Evolutionary conservation across 2,329 filamentous ascomycete species (phyloP).

Genomic region (Paracorniculantispora psalliotae): DNA sequence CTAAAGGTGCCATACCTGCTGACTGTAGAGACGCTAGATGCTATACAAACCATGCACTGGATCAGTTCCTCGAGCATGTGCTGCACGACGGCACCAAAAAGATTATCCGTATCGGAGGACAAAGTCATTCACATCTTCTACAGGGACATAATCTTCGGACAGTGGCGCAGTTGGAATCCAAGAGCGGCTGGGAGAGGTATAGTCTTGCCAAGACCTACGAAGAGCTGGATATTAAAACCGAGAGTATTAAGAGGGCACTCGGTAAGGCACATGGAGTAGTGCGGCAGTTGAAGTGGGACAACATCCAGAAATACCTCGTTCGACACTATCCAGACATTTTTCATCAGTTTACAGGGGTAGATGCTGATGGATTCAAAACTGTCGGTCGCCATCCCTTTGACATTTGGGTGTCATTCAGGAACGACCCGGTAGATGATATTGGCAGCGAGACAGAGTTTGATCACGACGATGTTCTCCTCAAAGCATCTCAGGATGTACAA

Average conservation of each 20-base stretch:
- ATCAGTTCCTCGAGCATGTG: conserved; percentile 54
- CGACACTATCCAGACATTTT: not conserved
- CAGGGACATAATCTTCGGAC: conserved; percentile 2
- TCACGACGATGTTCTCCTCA: not conserved
- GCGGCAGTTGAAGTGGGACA: not conserved
- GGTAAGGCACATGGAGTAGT: not conserved
- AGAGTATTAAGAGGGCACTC: not conserved
- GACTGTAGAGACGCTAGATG: not conserved
- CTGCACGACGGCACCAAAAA: conserved; percentile 38
- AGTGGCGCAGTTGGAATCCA: not conserved
- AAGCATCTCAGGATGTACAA: not conserved
- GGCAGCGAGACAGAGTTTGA: not conserved
- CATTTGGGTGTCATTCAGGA: conserved; percentile 8
- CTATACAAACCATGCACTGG: conserved; percentile 43
- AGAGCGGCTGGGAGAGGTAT: not conserved
- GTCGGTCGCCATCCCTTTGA: conserved; percentile 11
- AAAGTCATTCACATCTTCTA: conserved; percentile 12
- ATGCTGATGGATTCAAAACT: not conserved
- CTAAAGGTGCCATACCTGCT: conserved; percentile 29
- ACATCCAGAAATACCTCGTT: not conserved
- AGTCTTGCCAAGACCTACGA: not conserved
- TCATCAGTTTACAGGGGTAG: not conserved
- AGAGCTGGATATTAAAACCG: not conserved
- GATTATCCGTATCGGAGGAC: conserved; percentile 53
- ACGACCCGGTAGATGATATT: not conserved